phyloP scores from a whole-genome alignment of 2,329 filamentous ascomycete genomes.

The Colletotrichum sp. region DNA sequence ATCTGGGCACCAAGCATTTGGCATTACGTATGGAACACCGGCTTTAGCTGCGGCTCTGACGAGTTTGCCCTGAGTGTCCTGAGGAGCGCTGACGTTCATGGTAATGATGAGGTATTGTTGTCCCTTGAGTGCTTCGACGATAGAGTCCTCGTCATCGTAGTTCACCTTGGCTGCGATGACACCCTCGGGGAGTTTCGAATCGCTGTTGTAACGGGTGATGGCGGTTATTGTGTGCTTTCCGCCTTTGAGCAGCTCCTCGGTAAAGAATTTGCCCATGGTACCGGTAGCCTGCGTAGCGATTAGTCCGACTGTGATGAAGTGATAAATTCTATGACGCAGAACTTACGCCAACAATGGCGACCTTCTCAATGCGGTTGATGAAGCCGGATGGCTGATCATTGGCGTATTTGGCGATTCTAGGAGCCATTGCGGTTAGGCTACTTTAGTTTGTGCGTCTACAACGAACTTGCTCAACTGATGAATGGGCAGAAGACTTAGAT shows the following conservation, averaged over 20 bases:
- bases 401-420: constrained; percentile 27
- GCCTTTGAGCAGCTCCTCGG: constrained; percentile 47
- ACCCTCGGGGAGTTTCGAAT: constrained; percentile 45
- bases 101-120: constrained; percentile 63
- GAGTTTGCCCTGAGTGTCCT: constrained; percentile 48
- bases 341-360: constrained; percentile 54
- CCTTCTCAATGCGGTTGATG: constrained; percentile 45
- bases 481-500: neutral
- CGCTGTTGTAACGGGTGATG: constrained; percentile 51
- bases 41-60: constrained; percentile 55
- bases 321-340: neutral
- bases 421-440: neutral
- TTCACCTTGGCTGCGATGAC: constrained; percentile 45
- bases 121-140: constrained; percentile 53
- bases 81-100: constrained; percentile 42
- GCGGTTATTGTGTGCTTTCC: constrained; percentile 59
- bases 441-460: neutral
- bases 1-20: constrained; percentile 48
- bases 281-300: constrained; percentile 39
- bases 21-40: constrained; percentile 56
- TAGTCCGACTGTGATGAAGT: neutral
- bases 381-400: constrained; percentile 41
- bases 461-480: neutral
- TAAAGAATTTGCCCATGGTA: constrained; percentile 44
- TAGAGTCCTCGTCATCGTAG: constrained; percentile 44